These are phyloP conservation scores for Nannochloropsis gaditana DNA, from an alignment of 108 stramenopile species.

Conservation along the genomic window DNA sequence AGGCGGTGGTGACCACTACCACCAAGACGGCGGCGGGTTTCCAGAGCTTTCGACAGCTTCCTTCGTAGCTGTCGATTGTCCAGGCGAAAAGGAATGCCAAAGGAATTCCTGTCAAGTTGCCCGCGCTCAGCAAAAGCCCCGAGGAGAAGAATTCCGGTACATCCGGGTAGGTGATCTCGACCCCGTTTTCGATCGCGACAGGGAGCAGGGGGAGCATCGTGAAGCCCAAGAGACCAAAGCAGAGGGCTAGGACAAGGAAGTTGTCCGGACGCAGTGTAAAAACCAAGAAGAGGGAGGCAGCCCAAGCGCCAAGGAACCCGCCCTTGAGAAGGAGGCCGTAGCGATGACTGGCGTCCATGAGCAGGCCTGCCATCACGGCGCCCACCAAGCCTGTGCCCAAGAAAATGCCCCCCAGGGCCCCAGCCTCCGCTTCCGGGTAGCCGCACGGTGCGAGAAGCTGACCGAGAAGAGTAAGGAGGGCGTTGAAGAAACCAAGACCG, in stretches of 20 bases:
- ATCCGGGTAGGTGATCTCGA: not conserved
- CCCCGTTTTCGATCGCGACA: constrained; percentile 20
- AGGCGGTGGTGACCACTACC: not conserved
- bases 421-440: not conserved
- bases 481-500: constrained; percentile 18
- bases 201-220: constrained; percentile 20
- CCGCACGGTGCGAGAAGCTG: constrained; percentile 15
- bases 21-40: not conserved
- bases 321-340: not conserved
- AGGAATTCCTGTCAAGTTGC: not conserved
- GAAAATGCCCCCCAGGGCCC: not conserved
- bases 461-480: constrained; percentile 19
- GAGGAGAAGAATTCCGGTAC: not conserved
- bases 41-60: constrained; percentile 13
- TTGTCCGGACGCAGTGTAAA: constrained; percentile 1
- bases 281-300: not conserved
- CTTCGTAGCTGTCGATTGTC: constrained; percentile 7
- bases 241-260: not conserved
- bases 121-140: constrained; percentile 6
- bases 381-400: not conserved
- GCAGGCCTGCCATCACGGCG: not conserved
- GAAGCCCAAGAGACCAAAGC: constrained; percentile 15
- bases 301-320: not conserved
- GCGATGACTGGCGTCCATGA: not conserved
- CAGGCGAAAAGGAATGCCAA: not conserved